Base-by-base conservation (phyloP, 1,284 basidiomycete species). In the Cryptococcus sp. region DNA sequence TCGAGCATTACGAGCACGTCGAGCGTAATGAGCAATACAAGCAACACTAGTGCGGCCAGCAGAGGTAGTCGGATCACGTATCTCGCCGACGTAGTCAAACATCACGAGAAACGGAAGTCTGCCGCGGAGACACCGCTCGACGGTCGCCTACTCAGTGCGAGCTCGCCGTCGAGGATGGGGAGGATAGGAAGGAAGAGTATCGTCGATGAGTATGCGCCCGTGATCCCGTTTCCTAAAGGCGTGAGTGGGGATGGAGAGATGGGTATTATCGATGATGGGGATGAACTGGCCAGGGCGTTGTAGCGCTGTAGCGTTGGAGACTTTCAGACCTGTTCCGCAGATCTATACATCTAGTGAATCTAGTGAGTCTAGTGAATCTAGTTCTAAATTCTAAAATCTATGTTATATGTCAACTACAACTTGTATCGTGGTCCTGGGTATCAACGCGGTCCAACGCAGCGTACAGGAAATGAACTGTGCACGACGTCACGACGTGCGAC, bases 31-130 rank as follows among this genome's bases (percentile, higher is more conserved):
- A 52, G 35, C 23, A 19, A 19, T 17, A 35, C 20, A 5, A 22
- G 20, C n/a, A n/a, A n/a, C n/a, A n/a, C n/a, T n/a, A 50, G 49
- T 22, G 15, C 31, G 3, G 17, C 16, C 31, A 59, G 48, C 40
- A n/a, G 53, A 5, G 5, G 50, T 19, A 61, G 52, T 41, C 58
- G 46, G 40, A 64, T 69, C 35, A 69, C 62, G 2, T 67, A 67
- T 40, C 56, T 69, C 7, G 64, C 66, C 0, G 64, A 69, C 27
- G 47, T 63, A 2, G 63, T 69, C 6, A 57, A 52, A 39, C 54
- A 62, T 27, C 46, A 65, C 20, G 44, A 57, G 51, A 53, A 55
- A 46, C 42, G 38, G 16, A 56, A 41, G 16, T 47, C 56, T 23
- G 19, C 19, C 7, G 6, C 25, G 20, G 13, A 35, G 22, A 3